Conservation (phyloP, 768 basidiomycete species). For the Psilocybe azurescens region DNA sequence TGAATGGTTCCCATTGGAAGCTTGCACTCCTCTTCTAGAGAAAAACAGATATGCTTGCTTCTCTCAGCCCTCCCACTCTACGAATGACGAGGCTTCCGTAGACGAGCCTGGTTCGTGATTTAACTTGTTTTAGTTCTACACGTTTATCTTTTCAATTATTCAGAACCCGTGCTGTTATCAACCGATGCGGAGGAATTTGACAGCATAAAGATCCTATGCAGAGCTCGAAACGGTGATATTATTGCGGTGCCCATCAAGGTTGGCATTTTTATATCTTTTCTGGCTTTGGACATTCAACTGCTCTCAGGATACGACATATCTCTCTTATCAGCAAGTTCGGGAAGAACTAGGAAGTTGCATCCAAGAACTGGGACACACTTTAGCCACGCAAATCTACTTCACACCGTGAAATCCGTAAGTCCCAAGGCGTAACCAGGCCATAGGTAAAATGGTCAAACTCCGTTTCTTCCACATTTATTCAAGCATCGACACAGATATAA, state of each 20-base stretch:
- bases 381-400: constrained; percentile 48
- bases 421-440: no score
- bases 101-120: constrained; percentile 9
- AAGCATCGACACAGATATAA: no score
- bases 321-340: constrained; percentile 34
- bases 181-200: constrained; percentile 6
- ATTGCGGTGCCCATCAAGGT: constrained; percentile 32
- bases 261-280: background rate
- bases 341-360: constrained; percentile 47
- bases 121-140: background rate
- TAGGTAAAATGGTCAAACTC: no score
- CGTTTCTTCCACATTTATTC: no score
- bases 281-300: background rate
- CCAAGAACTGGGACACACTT: constrained; percentile 45
- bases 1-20: constrained; percentile 72
- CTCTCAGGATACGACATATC: constrained; percentile 26
- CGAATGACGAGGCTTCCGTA: constrained; percentile 29
- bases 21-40: constrained; percentile 67
- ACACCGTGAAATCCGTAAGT: background rate
- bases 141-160: background rate
- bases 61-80: constrained; percentile 63
- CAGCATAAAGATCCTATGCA: constrained; percentile 17
- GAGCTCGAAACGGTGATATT: constrained; percentile 21
- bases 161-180: background rate
- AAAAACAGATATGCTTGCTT: constrained; percentile 73